Evolutionary conservation across 768 basidiomycete genomes (phyloP).

Genomic region (Mycena vitilis): DNA sequence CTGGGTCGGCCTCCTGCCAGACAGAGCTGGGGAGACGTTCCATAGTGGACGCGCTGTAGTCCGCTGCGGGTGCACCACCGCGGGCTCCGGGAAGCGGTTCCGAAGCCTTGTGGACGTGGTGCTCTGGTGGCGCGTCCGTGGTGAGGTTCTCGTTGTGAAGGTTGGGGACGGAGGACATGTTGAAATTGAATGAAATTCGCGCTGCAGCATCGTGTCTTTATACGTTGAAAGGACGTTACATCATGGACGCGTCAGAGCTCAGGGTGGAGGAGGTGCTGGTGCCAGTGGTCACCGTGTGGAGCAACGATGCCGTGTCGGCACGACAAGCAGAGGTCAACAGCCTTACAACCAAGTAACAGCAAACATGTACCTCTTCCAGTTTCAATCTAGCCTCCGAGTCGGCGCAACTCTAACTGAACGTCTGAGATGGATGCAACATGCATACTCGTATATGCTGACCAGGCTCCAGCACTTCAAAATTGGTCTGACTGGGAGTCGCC

Average conservation of each 20-base stretch:
- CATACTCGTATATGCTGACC: no score
- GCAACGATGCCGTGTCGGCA: no score
- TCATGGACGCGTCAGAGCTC: slow-evolving; percentile 24
- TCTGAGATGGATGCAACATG: no score
- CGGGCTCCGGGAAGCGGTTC: slow-evolving; percentile 61
- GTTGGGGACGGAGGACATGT: slow-evolving; percentile 31
- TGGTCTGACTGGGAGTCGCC: no score
- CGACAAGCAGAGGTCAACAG: no score
- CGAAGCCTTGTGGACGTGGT: slow-evolving; percentile 60
- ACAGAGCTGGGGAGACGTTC: slow-evolving; percentile 43
- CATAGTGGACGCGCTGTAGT: slow-evolving; percentile 55
- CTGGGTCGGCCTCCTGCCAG: slow-evolving; percentile 31
- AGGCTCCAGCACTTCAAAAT: no score
- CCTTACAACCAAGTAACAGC: no score
- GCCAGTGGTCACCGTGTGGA: no score
- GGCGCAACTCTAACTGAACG: no score
- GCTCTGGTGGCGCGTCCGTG: slow-evolving; percentile 42
- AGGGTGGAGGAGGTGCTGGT: no score
- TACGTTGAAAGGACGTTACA: slow-evolving; percentile 12
- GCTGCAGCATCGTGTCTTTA: background rate
- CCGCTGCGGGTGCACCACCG: slow-evolving; percentile 43
- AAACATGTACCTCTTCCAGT: no score
- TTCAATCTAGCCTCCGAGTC: no score
- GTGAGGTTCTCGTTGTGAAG: slow-evolving; percentile 9
- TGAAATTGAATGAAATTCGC: background rate